Evolutionary conservation across 176 grass and related monocot genomes (phyloP), one percentile per base, ranked within the genome.

Genomic region (Poa annua): DNA sequence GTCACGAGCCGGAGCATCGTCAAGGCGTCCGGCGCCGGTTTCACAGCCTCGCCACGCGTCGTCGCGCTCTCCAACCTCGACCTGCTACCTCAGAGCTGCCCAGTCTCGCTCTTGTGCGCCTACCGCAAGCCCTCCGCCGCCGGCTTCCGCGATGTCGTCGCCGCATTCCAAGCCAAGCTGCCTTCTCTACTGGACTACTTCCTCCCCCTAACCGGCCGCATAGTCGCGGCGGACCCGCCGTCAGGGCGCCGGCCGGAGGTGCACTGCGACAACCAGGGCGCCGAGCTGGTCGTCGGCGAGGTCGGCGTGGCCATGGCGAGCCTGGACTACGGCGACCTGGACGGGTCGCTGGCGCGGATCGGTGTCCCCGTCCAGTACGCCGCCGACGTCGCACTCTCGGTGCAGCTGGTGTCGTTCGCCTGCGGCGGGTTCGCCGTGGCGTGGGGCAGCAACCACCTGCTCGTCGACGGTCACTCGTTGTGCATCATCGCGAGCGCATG

Each of bases 371-470:
- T 87, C 51, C 91, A 76, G 13, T 85, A 77, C 35, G 76, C 3
- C 7, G 13, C 32, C 0, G 84, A 79, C 36, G 39, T 89, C 3
- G 59, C 90, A 7, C 51, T 92, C 13, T 92, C 86, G 4, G 56
- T 92, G 19, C 86, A 92, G 75, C 11, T 92, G 24, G 75, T 90
- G 13, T 51, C 71, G 12, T 93, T 93, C 64, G 10, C 74, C 0
- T 93, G 85, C 76, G 88, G 85, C 3, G 91, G 88, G 8, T 93
- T 88, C 85, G 71, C 85, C 63, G 56, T 93, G 38, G 71, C 85
- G 53, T 93, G 88, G 88, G 29, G 66, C 41, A 90, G 73, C 29
- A 88, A 66, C 64, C 88, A 93, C 24, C 13, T 85, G 8, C 82
- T 93, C 36, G 42, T 80, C 3, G 91, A 93, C 16, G 88, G 87